A percentile compares a stretch with the other conserved stretches of the same genome.
These are phyloP conservation scores for Lasiodiplodia gonubiensis DNA, from an alignment of 2,329 filamentous ascomycete species.

Conservation along the genomic window DNA sequence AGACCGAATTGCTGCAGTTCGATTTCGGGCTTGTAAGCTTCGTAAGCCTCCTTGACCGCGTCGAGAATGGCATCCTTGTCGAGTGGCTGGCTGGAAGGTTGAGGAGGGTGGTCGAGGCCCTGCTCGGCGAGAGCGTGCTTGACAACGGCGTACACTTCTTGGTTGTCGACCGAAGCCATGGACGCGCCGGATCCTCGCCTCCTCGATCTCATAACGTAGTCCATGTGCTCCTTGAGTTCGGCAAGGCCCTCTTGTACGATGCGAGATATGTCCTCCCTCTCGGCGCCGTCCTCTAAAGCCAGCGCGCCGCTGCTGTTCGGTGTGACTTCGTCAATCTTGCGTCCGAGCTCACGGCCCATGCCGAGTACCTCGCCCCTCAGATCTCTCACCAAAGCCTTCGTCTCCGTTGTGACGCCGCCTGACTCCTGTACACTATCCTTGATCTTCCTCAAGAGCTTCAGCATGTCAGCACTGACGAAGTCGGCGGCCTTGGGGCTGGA, in stretches of 20 bases:
- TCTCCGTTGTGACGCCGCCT: slow-evolving; percentile 87
- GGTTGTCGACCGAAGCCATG: slow-evolving; percentile 71
- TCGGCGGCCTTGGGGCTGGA: slow-evolving; percentile 60
- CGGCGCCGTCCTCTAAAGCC: slow-evolving; percentile 44
- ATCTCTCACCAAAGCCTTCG: slow-evolving; percentile 88
- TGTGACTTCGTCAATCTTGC: slow-evolving; percentile 76
- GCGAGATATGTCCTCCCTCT: slow-evolving; percentile 72
- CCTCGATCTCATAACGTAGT: slow-evolving; percentile 77
- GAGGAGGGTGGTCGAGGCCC: slow-evolving; percentile 52
- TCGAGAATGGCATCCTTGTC: slow-evolving; percentile 83
- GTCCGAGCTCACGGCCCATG: slow-evolving; percentile 90
- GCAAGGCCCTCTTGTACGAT: slow-evolving; percentile 81
- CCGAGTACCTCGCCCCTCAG: slow-evolving; percentile 90
- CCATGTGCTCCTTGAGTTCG: slow-evolving; percentile 84
- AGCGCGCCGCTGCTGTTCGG: slow-evolving; percentile 53
- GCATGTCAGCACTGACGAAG: slow-evolving; percentile 73
- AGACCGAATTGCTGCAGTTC: slow-evolving; percentile 88
- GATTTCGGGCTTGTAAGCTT: slow-evolving; percentile 92
- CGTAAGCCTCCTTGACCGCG: slow-evolving; percentile 88
- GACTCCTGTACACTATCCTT: slow-evolving; percentile 90
- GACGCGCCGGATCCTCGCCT: slow-evolving; percentile 69
- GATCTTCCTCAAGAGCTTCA: slow-evolving; percentile 82
- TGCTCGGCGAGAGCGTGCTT: slow-evolving; percentile 72
- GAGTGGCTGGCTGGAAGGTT: slow-evolving; percentile 37
- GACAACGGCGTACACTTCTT: slow-evolving; percentile 85